A percentile compares a stretch with the other conserved stretches of the same genome.
These are phyloP conservation scores for Erigeron philadelphicus DNA, from an alignment of 140 eudicot species.

Conservation along the genomic window DNA sequence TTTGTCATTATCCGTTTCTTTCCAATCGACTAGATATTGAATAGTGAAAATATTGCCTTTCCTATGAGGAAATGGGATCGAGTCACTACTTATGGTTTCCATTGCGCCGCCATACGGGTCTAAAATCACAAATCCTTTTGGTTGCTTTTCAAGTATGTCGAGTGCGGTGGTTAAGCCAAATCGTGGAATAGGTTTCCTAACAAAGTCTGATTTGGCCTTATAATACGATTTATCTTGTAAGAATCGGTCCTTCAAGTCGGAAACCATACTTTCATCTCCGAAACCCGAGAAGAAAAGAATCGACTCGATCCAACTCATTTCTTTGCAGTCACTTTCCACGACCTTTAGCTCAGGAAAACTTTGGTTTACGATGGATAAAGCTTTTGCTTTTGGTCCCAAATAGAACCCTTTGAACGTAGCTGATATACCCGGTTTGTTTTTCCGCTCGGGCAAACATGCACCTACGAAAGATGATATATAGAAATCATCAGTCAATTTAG, in stretches of 20 bases:
- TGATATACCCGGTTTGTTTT: slow-evolving; percentile 33
- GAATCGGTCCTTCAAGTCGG: slow-evolving; percentile 40
- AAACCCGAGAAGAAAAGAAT: slow-evolving; percentile 54
- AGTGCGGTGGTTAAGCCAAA: slow-evolving; percentile 37
- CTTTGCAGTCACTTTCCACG: slow-evolving; percentile 41
- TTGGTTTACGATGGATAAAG: slow-evolving; percentile 29
- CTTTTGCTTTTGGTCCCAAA: slow-evolving; percentile 46
- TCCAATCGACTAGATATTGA: slow-evolving; percentile 62
- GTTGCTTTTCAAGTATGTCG: slow-evolving; percentile 53
- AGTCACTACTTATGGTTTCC: slow-evolving; percentile 43
- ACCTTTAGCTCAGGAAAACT: slow-evolving; percentile 50
- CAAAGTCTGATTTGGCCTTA: slow-evolving; percentile 87
- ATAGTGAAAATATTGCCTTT: slow-evolving; percentile 56
- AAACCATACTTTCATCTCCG: slow-evolving; percentile 26
- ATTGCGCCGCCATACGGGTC: slow-evolving; percentile 78
- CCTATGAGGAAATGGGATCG: slow-evolving; percentile 74
- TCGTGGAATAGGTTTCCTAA: slow-evolving; percentile 37
- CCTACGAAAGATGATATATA: slow-evolving; percentile 54
- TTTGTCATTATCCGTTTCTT: slow-evolving; percentile 33
- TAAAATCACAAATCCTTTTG: slow-evolving; percentile 67
- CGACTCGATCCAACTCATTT: slow-evolving; percentile 77
- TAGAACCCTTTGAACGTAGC: slow-evolving; percentile 67
- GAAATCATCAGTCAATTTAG: slow-evolving; percentile 41
- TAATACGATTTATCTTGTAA: slow-evolving; percentile 39
- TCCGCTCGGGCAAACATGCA: slow-evolving; percentile 39